Base-by-base conservation (phyloP, 2,329 filamentous ascomycete species). In the Sarocladium brachiariae region DNA sequence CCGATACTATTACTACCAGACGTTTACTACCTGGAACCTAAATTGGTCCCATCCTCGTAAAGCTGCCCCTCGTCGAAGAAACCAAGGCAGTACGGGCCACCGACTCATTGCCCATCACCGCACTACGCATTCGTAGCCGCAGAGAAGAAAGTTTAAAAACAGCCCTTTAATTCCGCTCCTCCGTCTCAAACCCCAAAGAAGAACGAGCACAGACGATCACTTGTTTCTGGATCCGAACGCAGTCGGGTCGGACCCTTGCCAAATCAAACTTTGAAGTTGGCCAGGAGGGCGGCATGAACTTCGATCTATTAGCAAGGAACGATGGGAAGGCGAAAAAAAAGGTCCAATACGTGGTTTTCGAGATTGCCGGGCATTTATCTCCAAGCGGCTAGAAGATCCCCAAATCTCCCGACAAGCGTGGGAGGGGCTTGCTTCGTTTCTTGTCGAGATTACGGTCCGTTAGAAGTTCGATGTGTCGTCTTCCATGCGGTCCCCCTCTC, bases 361-460 rank as follows among this genome's bases (percentile, higher is more conserved):
- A 43, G 39, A 43, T 43, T 43, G 39, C 39, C 39, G 39, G 39
- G 39, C 6, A 16, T 43, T 43, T 43, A 9, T 19, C 39, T 43
- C 39, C 39, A 43, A 43, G n/a, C 39, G 39, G 39, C 39, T 43
- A 43, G 39, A 25, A 25, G 39, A 25, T 43, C 39, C 37, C n/a
- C 8, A 27, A 43, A 43, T 43, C 39, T 43, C 39, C 39, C 39
- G 39, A 43, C 39, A 43, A 43, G 39, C 39, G 39, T 25, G n/a
- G 39, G 8, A n/a, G 18, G 35, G 6, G 35, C 21, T 19, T 39
- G 35, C 10, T 39, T 39, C 35, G 21, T n/a, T 25, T 30, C 27
- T 30, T 13, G 27, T 30, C 27, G 7, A 30, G 27, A 30, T 18
- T n/a, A 6, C 34, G 34, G 6, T 8, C 34, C 34, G 34, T 37